Evolutionary conservation across 768 basidiomycete species (phyloP).

Genomic region (Xerocomus potaroensis): DNA sequence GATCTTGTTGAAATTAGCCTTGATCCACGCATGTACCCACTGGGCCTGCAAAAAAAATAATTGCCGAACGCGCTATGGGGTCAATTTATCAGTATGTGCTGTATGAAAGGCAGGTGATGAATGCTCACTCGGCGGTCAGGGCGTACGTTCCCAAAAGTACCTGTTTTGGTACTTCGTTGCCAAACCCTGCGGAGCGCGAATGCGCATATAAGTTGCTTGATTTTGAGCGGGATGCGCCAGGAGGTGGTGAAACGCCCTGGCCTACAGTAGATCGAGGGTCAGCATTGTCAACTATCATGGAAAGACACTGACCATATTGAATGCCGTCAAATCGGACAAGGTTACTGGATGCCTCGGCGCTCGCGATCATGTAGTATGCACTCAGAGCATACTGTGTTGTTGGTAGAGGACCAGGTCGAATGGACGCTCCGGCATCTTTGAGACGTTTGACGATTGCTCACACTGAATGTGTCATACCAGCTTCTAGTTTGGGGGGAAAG

Average conservation of each 20-base stretch:
- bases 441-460: slow-evolving; percentile 44
- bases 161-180: slow-evolving; percentile 79
- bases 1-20: slow-evolving; percentile 65
- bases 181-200: slow-evolving; percentile 70
- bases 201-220: slow-evolving; percentile 58
- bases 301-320: slow-evolving; percentile 61
- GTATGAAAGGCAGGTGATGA: no score
- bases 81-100: not conserved
- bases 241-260: slow-evolving; percentile 40
- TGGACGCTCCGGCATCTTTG: slow-evolving; percentile 50
- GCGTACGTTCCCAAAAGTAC: slow-evolving; percentile 90
- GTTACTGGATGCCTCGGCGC: slow-evolving; percentile 91
- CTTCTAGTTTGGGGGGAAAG: slow-evolving; percentile 66
- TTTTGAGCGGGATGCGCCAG: slow-evolving; percentile 41
- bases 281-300: not conserved
- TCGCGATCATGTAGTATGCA: slow-evolving; percentile 94
- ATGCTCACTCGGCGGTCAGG: slow-evolving; percentile 85
- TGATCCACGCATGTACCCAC: slow-evolving; percentile 66
- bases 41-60: slow-evolving; percentile 94
- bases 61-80: slow-evolving; percentile 85
- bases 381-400: slow-evolving; percentile 70
- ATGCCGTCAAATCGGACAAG: slow-evolving; percentile 88
- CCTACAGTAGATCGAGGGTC: slow-evolving; percentile 34
- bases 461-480: slow-evolving; percentile 41
- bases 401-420: slow-evolving; percentile 74